phyloP scores from a whole-genome alignment of 202 grass and related monocot species.

The Setaria italica region DNA sequence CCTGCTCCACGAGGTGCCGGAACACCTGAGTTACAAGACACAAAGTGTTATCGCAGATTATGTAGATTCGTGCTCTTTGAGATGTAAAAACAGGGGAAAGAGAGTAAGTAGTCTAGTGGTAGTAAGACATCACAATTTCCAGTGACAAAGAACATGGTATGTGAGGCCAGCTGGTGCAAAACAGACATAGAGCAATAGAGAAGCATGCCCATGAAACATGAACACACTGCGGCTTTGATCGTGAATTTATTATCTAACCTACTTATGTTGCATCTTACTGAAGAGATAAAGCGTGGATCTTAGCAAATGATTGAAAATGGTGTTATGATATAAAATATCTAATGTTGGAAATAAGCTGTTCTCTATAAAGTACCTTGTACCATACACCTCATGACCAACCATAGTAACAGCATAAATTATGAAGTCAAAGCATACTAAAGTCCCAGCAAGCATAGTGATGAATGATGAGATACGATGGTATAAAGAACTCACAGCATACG shows the following conservation, averaged over 20 bases:
- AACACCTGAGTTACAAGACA: conserved; percentile 65
- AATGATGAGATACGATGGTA: conserved; percentile 15
- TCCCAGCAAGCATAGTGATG: conserved; percentile 3
- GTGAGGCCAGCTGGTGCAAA: neutral
- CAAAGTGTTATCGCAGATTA: conserved; percentile 3
- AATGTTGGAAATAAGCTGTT: neutral
- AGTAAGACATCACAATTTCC: neutral
- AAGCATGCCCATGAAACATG: neutral
- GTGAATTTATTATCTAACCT: neutral
- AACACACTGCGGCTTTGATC: neutral
- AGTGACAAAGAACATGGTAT: neutral
- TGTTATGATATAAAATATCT: neutral
- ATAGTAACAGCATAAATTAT: neutral
- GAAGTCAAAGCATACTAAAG: neutral
- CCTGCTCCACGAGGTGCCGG: conserved; percentile 80
- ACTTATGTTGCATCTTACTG: neutral
- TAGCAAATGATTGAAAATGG: neutral
- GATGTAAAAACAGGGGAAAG: neutral
- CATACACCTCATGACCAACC: too few species aligned
- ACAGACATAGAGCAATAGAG: neutral
- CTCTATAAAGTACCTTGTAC: neutral
- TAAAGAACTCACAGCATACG: conserved; percentile 76
- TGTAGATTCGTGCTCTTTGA: neutral
- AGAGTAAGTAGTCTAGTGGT: neutral
- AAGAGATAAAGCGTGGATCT: neutral